Evolutionary conservation across 345 rosid species (phyloP).

Genomic region (Populus davidiana): DNA sequence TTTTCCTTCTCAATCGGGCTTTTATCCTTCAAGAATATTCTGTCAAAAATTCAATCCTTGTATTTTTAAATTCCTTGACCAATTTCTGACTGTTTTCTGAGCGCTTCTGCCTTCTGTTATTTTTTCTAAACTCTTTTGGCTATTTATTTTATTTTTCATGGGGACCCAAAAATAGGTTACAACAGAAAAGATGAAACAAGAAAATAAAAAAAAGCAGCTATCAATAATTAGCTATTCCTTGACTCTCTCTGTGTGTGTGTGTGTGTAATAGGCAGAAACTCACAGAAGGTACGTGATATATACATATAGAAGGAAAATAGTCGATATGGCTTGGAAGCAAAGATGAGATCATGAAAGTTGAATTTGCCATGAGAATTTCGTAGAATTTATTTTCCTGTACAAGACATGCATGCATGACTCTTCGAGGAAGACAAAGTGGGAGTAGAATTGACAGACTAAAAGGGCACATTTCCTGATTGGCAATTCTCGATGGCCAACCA

Average conservation of each 20-base stretch:
- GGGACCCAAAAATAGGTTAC: too few species aligned
- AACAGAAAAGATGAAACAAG: background rate
- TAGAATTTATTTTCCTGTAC: background rate
- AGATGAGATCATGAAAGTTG: background rate
- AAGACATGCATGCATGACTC: slow-evolving; percentile 11
- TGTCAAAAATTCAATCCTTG: too few species aligned
- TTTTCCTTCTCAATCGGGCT: too few species aligned
- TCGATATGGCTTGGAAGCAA: background rate
- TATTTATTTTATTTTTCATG: too few species aligned
- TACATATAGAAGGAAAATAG: background rate
- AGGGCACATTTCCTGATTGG: slow-evolving; percentile 32
- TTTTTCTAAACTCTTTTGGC: too few species aligned
- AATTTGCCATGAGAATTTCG: background rate
- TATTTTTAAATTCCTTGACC: too few species aligned
- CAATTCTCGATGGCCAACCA: slow-evolving; percentile 20
- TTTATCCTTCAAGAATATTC: too few species aligned
- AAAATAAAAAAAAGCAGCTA: background rate
- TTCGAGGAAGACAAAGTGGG: slow-evolving; percentile 2
- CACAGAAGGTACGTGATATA: background rate
- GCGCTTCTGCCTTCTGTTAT: too few species aligned
- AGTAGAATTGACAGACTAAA: slow-evolving; percentile 14
- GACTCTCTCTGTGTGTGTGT: background rate
- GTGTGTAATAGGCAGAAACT: background rate
- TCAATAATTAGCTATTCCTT: background rate
- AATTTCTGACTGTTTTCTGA: too few species aligned